phyloP scores from a whole-genome alignment of 495 filamentous ascomycete genomes.

The Choiromyces venosus region DNA sequence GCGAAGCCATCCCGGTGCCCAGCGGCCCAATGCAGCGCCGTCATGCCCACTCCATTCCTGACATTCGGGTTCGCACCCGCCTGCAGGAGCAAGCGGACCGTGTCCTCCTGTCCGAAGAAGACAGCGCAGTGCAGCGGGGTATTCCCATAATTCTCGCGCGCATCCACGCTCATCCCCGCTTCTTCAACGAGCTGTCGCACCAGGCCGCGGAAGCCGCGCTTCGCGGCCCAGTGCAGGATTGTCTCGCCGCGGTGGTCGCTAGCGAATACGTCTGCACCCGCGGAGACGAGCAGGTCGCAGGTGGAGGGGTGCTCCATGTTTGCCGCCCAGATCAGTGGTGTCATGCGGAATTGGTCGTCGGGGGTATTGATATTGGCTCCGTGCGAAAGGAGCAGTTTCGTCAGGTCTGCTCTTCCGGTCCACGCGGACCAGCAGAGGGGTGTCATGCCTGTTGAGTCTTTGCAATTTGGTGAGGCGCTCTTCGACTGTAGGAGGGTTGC shows the following conservation, averaged over 20 bases:
- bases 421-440: slow-evolving; percentile 14
- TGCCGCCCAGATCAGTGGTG: slow-evolving; percentile 45
- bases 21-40: slow-evolving; percentile 24
- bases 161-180: slow-evolving; percentile 5
- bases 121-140: slow-evolving; percentile 26
- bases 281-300: neutral
- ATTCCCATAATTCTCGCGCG: slow-evolving; percentile 19
- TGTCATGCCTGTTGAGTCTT: slow-evolving; percentile 12
- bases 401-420: slow-evolving; percentile 21
- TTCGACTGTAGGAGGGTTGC: slow-evolving; percentile 21
- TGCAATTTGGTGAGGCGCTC: slow-evolving; percentile 14
- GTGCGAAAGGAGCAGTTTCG: slow-evolving; percentile 42
- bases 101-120: slow-evolving; percentile 17
- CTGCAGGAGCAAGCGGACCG: slow-evolving; percentile 16
- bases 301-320: slow-evolving; percentile 7
- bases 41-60: slow-evolving; percentile 8
- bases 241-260: neutral
- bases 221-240: neutral
- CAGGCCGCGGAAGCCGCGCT: neutral
- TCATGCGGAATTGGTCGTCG: slow-evolving; percentile 40
- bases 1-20: slow-evolving; percentile 20
- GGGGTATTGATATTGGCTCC: slow-evolving; percentile 43
- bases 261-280: neutral
- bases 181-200: neutral
- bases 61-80: slow-evolving; percentile 17